Evolutionary conservation across 176 grass and related monocot genomes (phyloP), one percentile per base, ranked within the genome.

Genomic region (Poa annua): DNA sequence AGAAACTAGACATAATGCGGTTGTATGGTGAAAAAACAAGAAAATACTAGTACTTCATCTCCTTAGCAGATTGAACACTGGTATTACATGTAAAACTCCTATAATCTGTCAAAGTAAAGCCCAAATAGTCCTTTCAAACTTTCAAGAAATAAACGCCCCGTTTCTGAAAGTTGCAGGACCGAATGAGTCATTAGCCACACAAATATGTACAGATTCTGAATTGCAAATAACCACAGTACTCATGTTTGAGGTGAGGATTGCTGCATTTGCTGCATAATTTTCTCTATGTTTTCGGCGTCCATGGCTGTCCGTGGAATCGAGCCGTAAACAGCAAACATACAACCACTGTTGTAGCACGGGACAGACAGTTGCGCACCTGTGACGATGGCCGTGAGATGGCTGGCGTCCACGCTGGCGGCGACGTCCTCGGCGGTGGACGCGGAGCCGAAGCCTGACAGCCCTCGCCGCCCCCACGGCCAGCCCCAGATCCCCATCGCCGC

Each of bases 351-450:
- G 8, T 44, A 49, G 22, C 69, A 72, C 29, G 62, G 62, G 63
- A 7, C 6, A 25, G 22, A 16, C 17, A 44, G 34, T 4, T 8
- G 10, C 47, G 47, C 8, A 92, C 96, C 96, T 90, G 96, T 95
- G 74, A 98, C 92, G 49, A 98, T 88, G 71, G 83, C 96, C 5
- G 92, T 98, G 55, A 98, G 83, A 67, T 87, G 57, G 83, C 35
- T 85, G 68, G 92, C 92, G 80, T 95, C 92, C n/a, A 92, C 69
- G 77, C 87, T 88, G 84, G 92, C 39, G 35, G 90, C 92, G 83
- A 95, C 90, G 54, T 95, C 92, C 33, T 98, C 90, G 17, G 90
- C 89, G 20, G 96, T 95, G 48, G 95, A 94, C 0, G 47, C 63
- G 1, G 76, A 36, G 59, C 88, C 88, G 55, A 95, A 95, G 76